These are phyloP conservation scores for Cercophora sp. DNA, from an alignment of 495 filamentous ascomycete genomes.

Conservation along the genomic window DNA sequence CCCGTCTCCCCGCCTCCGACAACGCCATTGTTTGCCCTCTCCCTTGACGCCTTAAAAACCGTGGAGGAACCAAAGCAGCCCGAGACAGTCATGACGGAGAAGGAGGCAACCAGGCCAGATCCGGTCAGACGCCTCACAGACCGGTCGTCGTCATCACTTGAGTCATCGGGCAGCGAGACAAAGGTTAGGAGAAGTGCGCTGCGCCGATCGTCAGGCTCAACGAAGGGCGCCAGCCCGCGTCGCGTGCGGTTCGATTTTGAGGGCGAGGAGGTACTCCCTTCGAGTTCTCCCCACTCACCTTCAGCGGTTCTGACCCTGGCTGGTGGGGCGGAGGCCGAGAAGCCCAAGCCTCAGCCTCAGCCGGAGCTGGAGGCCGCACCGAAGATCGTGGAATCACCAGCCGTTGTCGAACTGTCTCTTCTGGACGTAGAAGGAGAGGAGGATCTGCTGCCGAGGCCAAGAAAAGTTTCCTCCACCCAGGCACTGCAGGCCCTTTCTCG, in stretches of 20 bases:
- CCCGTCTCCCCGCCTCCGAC: conserved; percentile 15
- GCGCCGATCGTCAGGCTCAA: conserved; percentile 43
- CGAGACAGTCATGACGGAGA: not conserved
- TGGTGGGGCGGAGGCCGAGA: conserved; percentile 16
- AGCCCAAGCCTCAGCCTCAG: not conserved
- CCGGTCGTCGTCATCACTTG: conserved; percentile 37
- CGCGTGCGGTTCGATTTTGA: conserved; percentile 52
- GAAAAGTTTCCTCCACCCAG: conserved; percentile 46
- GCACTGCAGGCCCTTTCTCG: conserved; percentile 40
- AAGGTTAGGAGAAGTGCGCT: conserved; percentile 45
- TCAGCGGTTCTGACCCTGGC: conserved; percentile 6
- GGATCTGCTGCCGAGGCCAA: conserved; percentile 37
- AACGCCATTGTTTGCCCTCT: conserved; percentile 14
- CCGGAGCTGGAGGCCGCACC: conserved; percentile 12
- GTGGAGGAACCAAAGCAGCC: conserved; percentile 27
- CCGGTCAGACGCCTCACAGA: conserved; percentile 28
- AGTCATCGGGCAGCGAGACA: conserved; percentile 40
- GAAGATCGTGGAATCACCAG: conserved; percentile 16
- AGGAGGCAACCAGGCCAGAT: conserved; percentile 9
- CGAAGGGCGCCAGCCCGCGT: conserved; percentile 47
- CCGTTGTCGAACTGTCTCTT: conserved; percentile 19
- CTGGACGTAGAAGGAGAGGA: conserved; percentile 37
- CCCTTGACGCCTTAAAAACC: conserved; percentile 21
- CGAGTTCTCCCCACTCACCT: conserved; percentile 37
- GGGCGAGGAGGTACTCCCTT: conserved; percentile 50